Base-by-base conservation (phyloP, 1,139 yeast species). In the Yamadazyma oceani region DNA sequence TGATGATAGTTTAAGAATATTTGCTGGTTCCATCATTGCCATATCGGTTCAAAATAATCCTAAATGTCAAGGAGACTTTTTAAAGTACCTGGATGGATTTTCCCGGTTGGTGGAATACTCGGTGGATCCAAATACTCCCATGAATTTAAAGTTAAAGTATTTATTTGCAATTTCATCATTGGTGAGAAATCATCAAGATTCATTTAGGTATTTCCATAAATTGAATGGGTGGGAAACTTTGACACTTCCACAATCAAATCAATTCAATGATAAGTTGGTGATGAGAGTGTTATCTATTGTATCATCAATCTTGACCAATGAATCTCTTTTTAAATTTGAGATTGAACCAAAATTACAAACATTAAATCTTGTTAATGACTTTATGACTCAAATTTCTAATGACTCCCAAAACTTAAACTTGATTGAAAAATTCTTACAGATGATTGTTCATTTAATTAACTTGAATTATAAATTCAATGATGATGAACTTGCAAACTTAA, bases 41-140 rank as follows among this genome's bases (percentile, higher is more conserved):
- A 85, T 92, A 1, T 96, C 97, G 0, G 95, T 86, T 1, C 98
- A 92, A 60, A 92, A 92, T 58, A 92, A 92, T 57, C 80, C 79
- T 2, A 75, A 73, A 41, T 71, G 90, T 3, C 97, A 89, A 60
- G 69, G 72, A 38, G 85, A 78, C 38, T 83, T 81, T 47, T 51
- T 69, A 28, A 72, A 75, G 42, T 68, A 81, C 41, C 67, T 69
- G 1, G 63, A 62, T 14, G 84, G 84, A 1, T 60, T 83, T 34
- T 50, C 58, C 12, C 62, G 59, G 35, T 62, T 83, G 41, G 61
- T 83, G 16, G 46, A 55, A 1, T 50, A 80, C 13, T 73, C 54
- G 9, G 37, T 50, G 2, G 53, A 49, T 26, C 40, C 47, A 1
- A 36, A 48, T 6, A 64, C 64, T 13, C 43, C 55, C 2, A 55